These are phyloP conservation scores for Blastomyces emzantsi DNA, from an alignment of 2,329 filamentous ascomycete genomes.

Conservation along the genomic window DNA sequence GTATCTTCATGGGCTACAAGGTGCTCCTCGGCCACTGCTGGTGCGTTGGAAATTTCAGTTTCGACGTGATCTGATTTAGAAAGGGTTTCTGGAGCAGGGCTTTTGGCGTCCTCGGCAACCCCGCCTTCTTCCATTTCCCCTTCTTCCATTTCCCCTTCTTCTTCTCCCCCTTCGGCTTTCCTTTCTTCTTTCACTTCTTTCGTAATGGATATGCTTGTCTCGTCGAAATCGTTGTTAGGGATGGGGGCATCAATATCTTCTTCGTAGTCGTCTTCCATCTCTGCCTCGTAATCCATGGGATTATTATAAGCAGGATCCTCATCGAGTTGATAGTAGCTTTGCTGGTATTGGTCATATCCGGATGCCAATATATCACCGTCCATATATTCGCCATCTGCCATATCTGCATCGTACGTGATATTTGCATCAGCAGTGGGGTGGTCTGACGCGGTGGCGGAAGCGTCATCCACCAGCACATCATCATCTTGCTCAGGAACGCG, in stretches of 20 bases:
- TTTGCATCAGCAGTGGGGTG: slow-evolving; percentile 26
- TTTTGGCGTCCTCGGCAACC: neutral
- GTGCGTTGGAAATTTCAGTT: slow-evolving; percentile 4
- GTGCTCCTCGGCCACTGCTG: neutral
- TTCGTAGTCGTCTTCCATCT: slow-evolving; percentile 35
- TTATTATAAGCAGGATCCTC: slow-evolving; percentile 13
- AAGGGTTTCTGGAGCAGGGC: slow-evolving; percentile 14
- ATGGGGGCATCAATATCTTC: slow-evolving; percentile 28
- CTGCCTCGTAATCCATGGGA: slow-evolving; percentile 26
- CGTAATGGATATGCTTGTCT: slow-evolving; percentile 10
- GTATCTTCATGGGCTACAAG: neutral
- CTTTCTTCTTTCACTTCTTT: slow-evolving; percentile 5
- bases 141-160: neutral
- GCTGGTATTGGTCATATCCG: slow-evolving; percentile 22
- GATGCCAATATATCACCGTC: slow-evolving; percentile 19
- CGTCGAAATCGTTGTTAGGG: slow-evolving; percentile 8
- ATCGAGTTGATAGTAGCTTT: slow-evolving; percentile 23
- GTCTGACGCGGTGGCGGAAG: slow-evolving; percentile 34
- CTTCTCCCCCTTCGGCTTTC: neutral
- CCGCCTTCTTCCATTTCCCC: neutral
- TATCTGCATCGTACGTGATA: slow-evolving; percentile 36
- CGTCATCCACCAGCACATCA: slow-evolving; percentile 48
- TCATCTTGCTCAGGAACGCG: slow-evolving; percentile 42
- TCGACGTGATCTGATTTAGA: slow-evolving; percentile 9
- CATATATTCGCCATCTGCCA: slow-evolving; percentile 36